Base-by-base conservation (phyloP, 352 stramenopile species). In the Pythium periplocum region DNA sequence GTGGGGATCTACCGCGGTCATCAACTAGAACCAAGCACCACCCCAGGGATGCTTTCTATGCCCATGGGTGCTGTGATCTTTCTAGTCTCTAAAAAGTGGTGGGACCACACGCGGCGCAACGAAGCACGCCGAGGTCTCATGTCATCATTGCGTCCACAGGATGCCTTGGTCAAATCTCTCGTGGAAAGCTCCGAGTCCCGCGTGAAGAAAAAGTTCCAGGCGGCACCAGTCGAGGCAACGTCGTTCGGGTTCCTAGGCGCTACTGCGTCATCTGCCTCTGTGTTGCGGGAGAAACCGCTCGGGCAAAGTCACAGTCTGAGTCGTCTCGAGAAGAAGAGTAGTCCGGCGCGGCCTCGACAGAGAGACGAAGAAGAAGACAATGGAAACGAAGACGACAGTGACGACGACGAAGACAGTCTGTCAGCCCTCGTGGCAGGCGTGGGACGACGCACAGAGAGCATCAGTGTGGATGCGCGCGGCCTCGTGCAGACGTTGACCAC, bases 21-120 rank as follows among this genome's bases (percentile, higher is more conserved):
- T n/a, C 54, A 71, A 52, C 51, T 85, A 34, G 74, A 85, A 36
- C 48, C 64, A 2, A 51, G 38, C 5, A 63, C 53, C 36, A 75
- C 71, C 4, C 69, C 74, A 3, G 55, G 48, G 1, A 41, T 45
- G 32, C 46, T 85, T 11, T 66, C 57, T 32, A 74, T 85, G 51
- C 66, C 74, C 4, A 66, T 57, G 1, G 69, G 71, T 8, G 69
- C 66, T 7, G 39, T 85, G 17, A 64, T 85, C 35, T 79, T 71
- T 49, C 57, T 85, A 30, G 74, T 85, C 47, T 52, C 62, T 3
- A 66, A 66, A 12, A 69, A 65, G 53, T 82, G 74, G 74, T 85
- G 74, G 71, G 69, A 83, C 53, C 64, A 79, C 48, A 75, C 64
- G 44, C 71, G 71, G 0, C 71, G 75, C 42, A 79, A 78, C 48